Base-by-base conservation (phyloP, 495 filamentous ascomycete genomes). In the Venustampulla echinocandica region DNA sequence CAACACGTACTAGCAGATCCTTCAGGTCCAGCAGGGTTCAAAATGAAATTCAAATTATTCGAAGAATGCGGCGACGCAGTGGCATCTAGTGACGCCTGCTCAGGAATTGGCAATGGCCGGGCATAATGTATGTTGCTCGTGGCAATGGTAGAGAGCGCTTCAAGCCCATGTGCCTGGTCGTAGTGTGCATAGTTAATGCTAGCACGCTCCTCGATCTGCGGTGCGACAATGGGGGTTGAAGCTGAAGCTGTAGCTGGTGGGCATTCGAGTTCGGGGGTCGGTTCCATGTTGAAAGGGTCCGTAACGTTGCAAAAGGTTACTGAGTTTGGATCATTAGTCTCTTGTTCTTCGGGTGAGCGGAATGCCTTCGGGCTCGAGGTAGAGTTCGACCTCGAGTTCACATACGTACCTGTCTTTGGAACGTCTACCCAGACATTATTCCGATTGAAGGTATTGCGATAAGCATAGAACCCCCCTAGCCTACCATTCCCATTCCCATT, bases 401-500 rank as follows among this genome's bases (percentile, higher is more conserved):
- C n/a, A n/a, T n/a, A n/a, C 23, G 18, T 46, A 57, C 54, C 50
- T 30, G 15, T 58, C 53, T 75, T 77, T 4, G 80, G 80, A 38
- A 82, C 69, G 47, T 81, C 75, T 19, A 84, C 61, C 80, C 80
- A 84, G 4, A 75, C 64, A 34, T 69, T 77, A 50, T 75, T 67
- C 47, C 75, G 69, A 44, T 73, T 69, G 53, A 84, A 84, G 2
- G 79, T 81, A 57, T 84, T 78, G 56, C 75, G 79, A 57, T 84
- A 84, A 23, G 75, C 77, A 57, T 81, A 84, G 57, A 82, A 84
- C n/a, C 76, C 74, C 42, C 73, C 74, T 46, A 84, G 62, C 33
- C 52, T 55, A 0, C 63, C 65, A 15, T 62, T 64, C 15, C 67
- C 71, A 46, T 63, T 64, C 11, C 62, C 61, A n/a, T n/a, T n/a